A percentile compares a stretch with the other conserved stretches of the same genome.
Conservation (phyloP, 176 grass and related monocot genomes). For the Musa acuminata region DNA sequence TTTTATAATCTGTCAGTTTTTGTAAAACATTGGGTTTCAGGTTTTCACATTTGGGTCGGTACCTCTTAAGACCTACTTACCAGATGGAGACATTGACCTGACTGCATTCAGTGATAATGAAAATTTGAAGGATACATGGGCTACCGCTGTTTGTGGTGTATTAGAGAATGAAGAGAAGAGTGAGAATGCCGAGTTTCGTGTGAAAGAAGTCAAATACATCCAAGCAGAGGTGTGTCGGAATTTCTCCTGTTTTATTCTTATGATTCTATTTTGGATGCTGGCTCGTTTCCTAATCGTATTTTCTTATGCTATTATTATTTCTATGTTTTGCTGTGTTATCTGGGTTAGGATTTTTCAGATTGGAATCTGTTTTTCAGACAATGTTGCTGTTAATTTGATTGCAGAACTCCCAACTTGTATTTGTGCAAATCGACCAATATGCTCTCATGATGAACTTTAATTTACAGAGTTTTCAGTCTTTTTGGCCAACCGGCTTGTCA, state of each 20-base stretch:
- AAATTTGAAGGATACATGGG: conserved; percentile 73
- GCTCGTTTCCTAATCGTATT: background rate
- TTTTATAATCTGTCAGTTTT: no score
- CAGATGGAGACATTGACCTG: conserved; percentile 98
- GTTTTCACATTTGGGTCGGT: conserved; percentile 92
- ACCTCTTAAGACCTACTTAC: conserved; percentile 95
- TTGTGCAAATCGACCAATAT: no score
- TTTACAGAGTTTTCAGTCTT: no score
- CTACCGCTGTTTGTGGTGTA: conserved; percentile 58
- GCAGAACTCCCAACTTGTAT: no score
- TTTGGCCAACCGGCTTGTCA: no score
- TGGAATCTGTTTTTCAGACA: no score
- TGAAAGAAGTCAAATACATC: conserved; percentile 94
- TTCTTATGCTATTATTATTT: background rate
- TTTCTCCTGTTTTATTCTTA: background rate
- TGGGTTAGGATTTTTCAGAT: no score
- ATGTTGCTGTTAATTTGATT: no score
- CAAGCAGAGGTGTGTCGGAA: conserved; percentile 58
- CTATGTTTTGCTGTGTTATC: no score
- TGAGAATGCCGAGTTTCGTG: conserved; percentile 70
- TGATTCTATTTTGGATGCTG: background rate
- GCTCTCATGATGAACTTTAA: no score
- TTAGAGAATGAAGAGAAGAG: conserved; percentile 82
- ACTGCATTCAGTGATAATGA: conserved; percentile 69
- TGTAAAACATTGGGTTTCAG: conserved; percentile 16